Evolutionary conservation across 1,284 basidiomycete species (phyloP).

Genomic region (Naganishia cerealis): DNA sequence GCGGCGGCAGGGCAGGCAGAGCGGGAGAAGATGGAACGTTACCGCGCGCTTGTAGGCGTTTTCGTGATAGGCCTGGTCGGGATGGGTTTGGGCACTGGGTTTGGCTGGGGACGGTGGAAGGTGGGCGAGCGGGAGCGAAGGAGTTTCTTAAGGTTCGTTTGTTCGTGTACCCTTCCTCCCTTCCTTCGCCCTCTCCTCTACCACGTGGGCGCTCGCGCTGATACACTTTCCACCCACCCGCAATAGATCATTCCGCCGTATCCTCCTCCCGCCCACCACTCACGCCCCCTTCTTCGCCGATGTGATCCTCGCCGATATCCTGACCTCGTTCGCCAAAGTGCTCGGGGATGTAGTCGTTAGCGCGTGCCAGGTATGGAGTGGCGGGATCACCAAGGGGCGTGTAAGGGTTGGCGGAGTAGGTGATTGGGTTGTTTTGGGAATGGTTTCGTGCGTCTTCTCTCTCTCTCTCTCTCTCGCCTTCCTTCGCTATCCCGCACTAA

Average conservation of each 20-base stretch:
- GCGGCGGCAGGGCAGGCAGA: slow-evolving; percentile 56
- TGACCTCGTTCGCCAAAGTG: slow-evolving; percentile 95
- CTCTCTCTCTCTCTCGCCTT: neutral
- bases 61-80: slow-evolving; percentile 62
- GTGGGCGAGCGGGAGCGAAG: slow-evolving; percentile 27
- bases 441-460: slow-evolving; percentile 71
- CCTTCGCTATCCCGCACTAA: neutral
- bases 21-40: slow-evolving; percentile 65
- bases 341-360: slow-evolving; percentile 92
- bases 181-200: slow-evolving; percentile 18
- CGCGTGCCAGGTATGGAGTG: slow-evolving; percentile 66
- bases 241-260: slow-evolving; percentile 67
- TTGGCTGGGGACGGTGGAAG: slow-evolving; percentile 63
- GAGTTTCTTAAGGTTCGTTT: slow-evolving; percentile 17
- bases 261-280: slow-evolving; percentile 66
- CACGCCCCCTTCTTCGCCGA: slow-evolving; percentile 81
- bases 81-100: slow-evolving; percentile 59
- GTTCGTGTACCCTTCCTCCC: slow-evolving; percentile 25
- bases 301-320: slow-evolving; percentile 89
- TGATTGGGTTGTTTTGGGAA: slow-evolving; percentile 72
- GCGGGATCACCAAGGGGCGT: slow-evolving; percentile 68
- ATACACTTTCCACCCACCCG: neutral
- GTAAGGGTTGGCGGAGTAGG: slow-evolving; percentile 65
- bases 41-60: slow-evolving; percentile 71
- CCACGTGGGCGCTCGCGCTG: too few species aligned